A percentile compares a stretch with the other conserved stretches of the same genome.
These are phyloP conservation scores for Calonectria hawksworthii DNA, from an alignment of 2,329 filamentous ascomycete species.

Conservation along the genomic window DNA sequence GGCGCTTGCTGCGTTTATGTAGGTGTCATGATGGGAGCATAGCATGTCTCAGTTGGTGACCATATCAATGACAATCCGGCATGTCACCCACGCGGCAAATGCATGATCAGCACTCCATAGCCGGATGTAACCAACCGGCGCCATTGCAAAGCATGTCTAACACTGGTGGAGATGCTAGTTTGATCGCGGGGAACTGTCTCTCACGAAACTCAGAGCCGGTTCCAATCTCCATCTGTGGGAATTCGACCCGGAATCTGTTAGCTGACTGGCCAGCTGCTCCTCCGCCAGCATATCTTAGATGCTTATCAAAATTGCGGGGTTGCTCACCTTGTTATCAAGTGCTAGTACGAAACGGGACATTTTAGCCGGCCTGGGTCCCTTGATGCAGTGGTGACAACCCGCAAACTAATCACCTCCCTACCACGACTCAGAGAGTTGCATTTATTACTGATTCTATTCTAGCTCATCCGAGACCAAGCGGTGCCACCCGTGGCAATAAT, in stretches of 20 bases:
- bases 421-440: slow-evolving; percentile 4
- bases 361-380: slow-evolving; percentile 13
- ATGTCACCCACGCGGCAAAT: slow-evolving; percentile 10
- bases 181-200: slow-evolving; percentile 19
- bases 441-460: slow-evolving; percentile 21
- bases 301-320: slow-evolving; percentile 30
- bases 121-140: slow-evolving; percentile 16
- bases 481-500: slow-evolving; percentile 11
- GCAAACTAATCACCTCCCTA: slow-evolving; percentile 2
- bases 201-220: slow-evolving; percentile 5
- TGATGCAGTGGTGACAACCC: neutral
- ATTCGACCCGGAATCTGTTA: slow-evolving; percentile 25
- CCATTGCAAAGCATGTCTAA: neutral
- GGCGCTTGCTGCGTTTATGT: slow-evolving; percentile 21
- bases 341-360: slow-evolving; percentile 13
- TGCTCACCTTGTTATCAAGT: slow-evolving; percentile 15
- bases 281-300: slow-evolving; percentile 8
- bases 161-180: neutral
- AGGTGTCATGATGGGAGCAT: slow-evolving; percentile 6
- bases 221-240: slow-evolving; percentile 27
- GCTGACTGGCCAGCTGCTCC: slow-evolving; percentile 20
- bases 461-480: neutral
- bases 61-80: neutral
- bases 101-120: slow-evolving; percentile 1
- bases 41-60: slow-evolving; percentile 7